Evolutionary conservation across 805 yeast species (phyloP).

Genomic region (Metschnikowia dekortorum): DNA sequence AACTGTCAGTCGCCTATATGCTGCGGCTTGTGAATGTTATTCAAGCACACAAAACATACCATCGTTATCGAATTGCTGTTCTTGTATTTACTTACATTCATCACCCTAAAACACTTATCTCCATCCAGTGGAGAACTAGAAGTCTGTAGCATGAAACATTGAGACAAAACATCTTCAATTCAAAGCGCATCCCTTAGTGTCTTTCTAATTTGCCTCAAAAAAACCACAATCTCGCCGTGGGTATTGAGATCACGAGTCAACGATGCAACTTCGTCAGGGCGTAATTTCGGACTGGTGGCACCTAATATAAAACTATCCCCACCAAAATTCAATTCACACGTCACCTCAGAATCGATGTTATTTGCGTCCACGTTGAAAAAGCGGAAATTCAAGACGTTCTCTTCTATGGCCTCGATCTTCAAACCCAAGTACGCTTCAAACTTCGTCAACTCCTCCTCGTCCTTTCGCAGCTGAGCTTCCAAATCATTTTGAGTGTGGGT

Average conservation of each 20-base stretch:
- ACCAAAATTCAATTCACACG: conserved; percentile 44
- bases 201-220: conserved; percentile 12
- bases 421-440: conserved; percentile 56
- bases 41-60: no score
- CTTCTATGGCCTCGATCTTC: conserved; percentile 46
- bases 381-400: conserved; percentile 43
- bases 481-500: conserved; percentile 30
- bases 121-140: background rate
- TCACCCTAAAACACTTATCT: background rate
- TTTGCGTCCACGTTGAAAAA: conserved; percentile 47
- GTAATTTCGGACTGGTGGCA: conserved; percentile 12
- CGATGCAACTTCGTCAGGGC: conserved; percentile 6
- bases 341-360: conserved; percentile 38
- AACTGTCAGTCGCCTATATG: no score
- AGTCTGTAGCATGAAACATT: background rate
- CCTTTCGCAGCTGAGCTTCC: conserved; percentile 41
- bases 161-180: background rate
- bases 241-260: conserved; percentile 10
- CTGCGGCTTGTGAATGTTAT: no score
- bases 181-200: conserved; percentile 6
- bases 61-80: background rate
- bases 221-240: conserved; percentile 14
- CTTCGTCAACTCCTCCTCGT: conserved; percentile 47
- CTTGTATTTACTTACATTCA: background rate
- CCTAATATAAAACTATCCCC: conserved; percentile 21